A percentile compares a stretch with the other conserved stretches of the same genome.
Evolutionary conservation across 768 basidiomycete species (phyloP).

Genomic region (Hebeloma cylindrosporum): DNA sequence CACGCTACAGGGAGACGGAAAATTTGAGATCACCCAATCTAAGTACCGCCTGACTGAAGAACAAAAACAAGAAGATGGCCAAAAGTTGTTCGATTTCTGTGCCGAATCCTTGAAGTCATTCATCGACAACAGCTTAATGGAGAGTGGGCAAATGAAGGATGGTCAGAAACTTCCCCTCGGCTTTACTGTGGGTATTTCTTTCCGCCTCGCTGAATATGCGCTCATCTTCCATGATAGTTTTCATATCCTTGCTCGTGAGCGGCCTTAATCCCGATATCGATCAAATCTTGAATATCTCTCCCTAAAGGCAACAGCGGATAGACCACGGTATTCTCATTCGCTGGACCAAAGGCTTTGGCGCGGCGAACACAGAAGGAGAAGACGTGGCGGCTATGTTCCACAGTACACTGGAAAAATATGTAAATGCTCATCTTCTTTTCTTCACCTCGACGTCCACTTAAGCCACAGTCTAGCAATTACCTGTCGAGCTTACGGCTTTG

Average conservation of each 20-base stretch:
- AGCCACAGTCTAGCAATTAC: constrained; percentile 59
- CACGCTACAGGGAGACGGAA: constrained; percentile 85
- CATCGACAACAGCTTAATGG: constrained; percentile 68
- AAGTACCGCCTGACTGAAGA: constrained; percentile 97
- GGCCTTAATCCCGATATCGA: constrained; percentile 13
- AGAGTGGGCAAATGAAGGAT: constrained; percentile 46
- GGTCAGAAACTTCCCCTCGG: constrained; percentile 77
- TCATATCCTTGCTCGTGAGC: constrained; percentile 92
- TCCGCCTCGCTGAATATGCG: not conserved
- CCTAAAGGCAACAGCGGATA: constrained; percentile 80
- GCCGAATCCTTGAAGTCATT: constrained; percentile 91
- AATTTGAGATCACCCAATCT: constrained; percentile 96
- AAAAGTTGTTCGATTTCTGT: constrained; percentile 95
- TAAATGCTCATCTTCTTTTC: constrained; percentile 36
- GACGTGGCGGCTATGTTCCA: constrained; percentile 96
- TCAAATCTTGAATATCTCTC: not conserved
- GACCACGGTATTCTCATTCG: constrained; percentile 94
- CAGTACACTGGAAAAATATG: constrained; percentile 72
- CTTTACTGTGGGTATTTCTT: constrained; percentile 74
- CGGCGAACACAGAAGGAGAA: constrained; percentile 84
- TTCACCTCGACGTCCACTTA: not conserved
- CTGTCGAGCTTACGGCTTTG: constrained; percentile 77
- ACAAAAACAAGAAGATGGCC: constrained; percentile 97
- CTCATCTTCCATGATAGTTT: constrained; percentile 51
- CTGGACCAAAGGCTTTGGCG: constrained; percentile 99